Evolutionary conservation across 73 alveolate genomes (phyloP).

Genomic region (Symbiodinium natans): DNA sequence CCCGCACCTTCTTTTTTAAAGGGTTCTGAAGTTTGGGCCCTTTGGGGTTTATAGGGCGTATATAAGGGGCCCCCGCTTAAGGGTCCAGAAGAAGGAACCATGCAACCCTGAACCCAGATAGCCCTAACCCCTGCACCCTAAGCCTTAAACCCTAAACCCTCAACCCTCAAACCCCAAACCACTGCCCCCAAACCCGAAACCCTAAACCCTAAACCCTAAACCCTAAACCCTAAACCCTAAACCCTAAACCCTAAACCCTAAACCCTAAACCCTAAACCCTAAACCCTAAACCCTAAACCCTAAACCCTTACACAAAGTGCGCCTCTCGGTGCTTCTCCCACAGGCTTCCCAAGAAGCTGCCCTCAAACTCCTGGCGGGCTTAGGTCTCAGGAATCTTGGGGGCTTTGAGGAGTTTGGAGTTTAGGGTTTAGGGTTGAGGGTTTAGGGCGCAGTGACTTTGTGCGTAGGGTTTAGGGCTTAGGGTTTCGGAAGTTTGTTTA

Average conservation of each 20-base stretch:
- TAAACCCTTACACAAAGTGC: neutral
- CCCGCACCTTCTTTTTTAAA: too few species aligned
- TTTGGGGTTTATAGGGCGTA: neutral
- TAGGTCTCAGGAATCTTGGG: too few species aligned
- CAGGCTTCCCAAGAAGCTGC: constrained; percentile 36
- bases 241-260: neutral
- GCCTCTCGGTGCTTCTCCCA: constrained; percentile 69
- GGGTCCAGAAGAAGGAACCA: too few species aligned
- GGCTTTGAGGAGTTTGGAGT: too few species aligned
- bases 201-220: neutral
- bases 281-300: neutral
- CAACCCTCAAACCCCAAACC: neutral
- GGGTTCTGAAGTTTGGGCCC: neutral
- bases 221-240: neutral
- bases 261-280: neutral
- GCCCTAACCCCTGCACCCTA: neutral
- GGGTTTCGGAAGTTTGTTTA: too few species aligned
- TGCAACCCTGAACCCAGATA: too few species aligned
- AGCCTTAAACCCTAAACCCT: neutral
- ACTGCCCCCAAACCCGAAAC: neutral
- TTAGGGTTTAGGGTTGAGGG: too few species aligned
- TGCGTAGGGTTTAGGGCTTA: too few species aligned
- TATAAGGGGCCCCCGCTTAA: too few species aligned
- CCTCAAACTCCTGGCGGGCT: neutral
- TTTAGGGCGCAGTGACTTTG: too few species aligned